Evolutionary conservation across 1,284 basidiomycete genomes (phyloP).

Genomic region (Ustilago sp.): DNA sequence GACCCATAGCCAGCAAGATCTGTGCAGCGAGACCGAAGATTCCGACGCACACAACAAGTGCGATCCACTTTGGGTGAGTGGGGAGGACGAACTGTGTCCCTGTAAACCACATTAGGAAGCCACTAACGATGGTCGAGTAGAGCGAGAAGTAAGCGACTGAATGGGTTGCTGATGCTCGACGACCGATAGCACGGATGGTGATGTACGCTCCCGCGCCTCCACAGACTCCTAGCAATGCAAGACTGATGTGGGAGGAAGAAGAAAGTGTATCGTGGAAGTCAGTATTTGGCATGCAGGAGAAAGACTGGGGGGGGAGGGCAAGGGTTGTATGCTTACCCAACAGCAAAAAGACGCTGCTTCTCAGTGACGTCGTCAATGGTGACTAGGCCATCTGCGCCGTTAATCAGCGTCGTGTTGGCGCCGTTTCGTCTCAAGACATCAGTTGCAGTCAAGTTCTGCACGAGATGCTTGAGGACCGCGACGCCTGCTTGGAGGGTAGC

Average conservation of each 20-base stretch:
- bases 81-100: conserved; percentile 49
- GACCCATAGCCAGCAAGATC: conserved; percentile 53
- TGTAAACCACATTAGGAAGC: conserved; percentile 64
- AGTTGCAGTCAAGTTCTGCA: conserved; percentile 19
- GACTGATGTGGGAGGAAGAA: conserved; percentile 67
- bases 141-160: conserved; percentile 78
- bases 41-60: conserved; percentile 53
- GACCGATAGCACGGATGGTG: conserved; percentile 79
- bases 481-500: conserved; percentile 16
- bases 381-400: conserved; percentile 1
- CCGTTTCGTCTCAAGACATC: conserved; percentile 12
- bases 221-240: conserved; percentile 75
- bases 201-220: conserved; percentile 77
- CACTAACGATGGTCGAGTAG: conserved; percentile 75
- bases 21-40: conserved; percentile 56
- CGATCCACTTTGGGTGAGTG: conserved; percentile 34
- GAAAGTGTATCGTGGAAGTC: neutral
- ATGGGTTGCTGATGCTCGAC: conserved; percentile 79
- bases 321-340: conserved; percentile 70
- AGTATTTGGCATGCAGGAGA: neutral
- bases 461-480: conserved; percentile 23
- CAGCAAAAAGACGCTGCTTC: conserved; percentile 73
- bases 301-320: neutral
- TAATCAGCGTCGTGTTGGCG: conserved; percentile 5
- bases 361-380: conserved; percentile 66